Evolutionary conservation across 495 filamentous ascomycete species (phyloP).

Genomic region (Neohortaea acidophila): DNA sequence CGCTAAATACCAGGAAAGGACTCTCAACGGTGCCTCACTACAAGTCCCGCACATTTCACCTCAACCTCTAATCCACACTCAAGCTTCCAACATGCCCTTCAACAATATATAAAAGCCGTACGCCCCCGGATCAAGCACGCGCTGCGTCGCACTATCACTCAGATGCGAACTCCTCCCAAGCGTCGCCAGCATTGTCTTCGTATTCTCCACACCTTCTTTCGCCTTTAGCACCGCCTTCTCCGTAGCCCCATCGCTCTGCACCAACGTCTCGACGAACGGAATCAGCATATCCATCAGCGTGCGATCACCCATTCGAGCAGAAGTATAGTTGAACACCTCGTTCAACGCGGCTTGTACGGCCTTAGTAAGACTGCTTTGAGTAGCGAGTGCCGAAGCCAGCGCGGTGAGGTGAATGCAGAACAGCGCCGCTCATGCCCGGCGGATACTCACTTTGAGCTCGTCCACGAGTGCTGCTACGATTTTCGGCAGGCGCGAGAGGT

Average conservation of each 20-base stretch:
- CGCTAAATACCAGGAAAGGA: no score
- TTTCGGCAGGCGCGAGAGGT: slow-evolving; percentile 14
- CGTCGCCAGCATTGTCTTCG: slow-evolving; percentile 19
- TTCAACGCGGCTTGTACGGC: slow-evolving; percentile 14
- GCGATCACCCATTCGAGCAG: slow-evolving; percentile 17
- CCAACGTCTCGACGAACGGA: slow-evolving; percentile 18
- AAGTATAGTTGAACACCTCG: slow-evolving; percentile 16
- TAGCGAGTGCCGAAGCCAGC: slow-evolving; percentile 10
- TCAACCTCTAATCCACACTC: neutral
- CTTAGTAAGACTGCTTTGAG: slow-evolving; percentile 2
- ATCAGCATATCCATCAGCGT: slow-evolving; percentile 22
- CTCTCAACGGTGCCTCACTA: no score
- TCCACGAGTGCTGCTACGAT: slow-evolving; percentile 15
- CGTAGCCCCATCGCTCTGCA: slow-evolving; percentile 4
- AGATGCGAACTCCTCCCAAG: slow-evolving; percentile 18
- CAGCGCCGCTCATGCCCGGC: slow-evolving; percentile 18
- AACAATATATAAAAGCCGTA: slow-evolving; percentile 17
- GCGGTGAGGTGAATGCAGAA: slow-evolving; percentile 20
- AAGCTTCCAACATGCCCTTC: slow-evolving; percentile 13
- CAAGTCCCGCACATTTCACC: no score
- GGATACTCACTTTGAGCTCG: slow-evolving; percentile 20
- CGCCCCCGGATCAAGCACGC: slow-evolving; percentile 21
- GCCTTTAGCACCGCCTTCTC: slow-evolving; percentile 9
- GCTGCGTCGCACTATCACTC: slow-evolving; percentile 16
- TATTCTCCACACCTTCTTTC: slow-evolving; percentile 15